Evolutionary conservation across 495 filamentous ascomycete genomes (phyloP).

Genomic region (Geoglossum glabrum): DNA sequence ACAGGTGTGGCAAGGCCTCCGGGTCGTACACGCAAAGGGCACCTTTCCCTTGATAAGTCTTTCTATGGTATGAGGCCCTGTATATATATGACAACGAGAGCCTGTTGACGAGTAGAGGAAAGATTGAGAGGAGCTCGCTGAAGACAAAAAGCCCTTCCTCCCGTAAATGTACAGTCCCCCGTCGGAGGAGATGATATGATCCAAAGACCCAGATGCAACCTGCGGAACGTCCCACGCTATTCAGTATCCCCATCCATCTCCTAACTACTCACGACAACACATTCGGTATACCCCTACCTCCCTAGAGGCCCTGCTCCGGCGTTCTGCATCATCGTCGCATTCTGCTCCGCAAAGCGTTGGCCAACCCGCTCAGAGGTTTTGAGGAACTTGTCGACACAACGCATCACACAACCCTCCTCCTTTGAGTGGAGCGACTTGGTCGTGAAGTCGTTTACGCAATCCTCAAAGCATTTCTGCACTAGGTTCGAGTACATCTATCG

Average conservation of each 20-base stretch:
- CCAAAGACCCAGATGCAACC: not conserved
- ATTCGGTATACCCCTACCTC: not conserved
- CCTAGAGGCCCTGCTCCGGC: slow-evolving; percentile 21
- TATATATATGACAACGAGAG: not conserved
- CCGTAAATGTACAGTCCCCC: not conserved
- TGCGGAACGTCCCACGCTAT: not conserved
- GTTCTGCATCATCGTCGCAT: slow-evolving; percentile 56
- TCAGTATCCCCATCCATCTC: not conserved
- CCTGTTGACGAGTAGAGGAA: not conserved
- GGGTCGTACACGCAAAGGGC: not conserved
- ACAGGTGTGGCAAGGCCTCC: not conserved
- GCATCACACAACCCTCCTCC: slow-evolving; percentile 76
- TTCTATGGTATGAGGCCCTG: not conserved
- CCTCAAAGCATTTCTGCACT: slow-evolving; percentile 85
- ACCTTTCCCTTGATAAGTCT: not conserved
- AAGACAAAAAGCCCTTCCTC: not conserved
- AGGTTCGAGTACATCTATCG: slow-evolving; percentile 86
- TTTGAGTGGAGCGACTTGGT: slow-evolving; percentile 74
- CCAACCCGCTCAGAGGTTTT: slow-evolving; percentile 70
- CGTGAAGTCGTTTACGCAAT: slow-evolving; percentile 96
- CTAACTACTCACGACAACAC: not conserved
- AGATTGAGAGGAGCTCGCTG: not conserved
- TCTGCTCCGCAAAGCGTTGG: slow-evolving; percentile 87
- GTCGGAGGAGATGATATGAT: not conserved
- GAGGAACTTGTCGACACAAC: slow-evolving; percentile 89